Evolutionary conservation across 331 rosid genomes (phyloP).

Genomic region (Arachis monticola): DNA sequence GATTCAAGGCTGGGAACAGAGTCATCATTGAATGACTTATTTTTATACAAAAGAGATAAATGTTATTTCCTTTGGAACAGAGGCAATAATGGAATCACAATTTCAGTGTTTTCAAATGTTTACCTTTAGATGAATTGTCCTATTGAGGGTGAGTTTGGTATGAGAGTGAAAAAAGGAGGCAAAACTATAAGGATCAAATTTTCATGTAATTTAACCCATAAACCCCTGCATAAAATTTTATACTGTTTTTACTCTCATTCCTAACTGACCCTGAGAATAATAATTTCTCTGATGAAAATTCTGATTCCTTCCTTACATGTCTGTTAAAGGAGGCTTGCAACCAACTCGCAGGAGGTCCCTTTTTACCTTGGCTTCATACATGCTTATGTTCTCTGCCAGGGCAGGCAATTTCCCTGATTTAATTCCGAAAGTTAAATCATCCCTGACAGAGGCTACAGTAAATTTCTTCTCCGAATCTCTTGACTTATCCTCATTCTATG

Average conservation of each 20-base stretch:
- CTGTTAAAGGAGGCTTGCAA: conserved; percentile 71
- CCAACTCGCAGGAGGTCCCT: conserved; percentile 93
- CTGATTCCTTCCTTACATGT: conserved; percentile 43
- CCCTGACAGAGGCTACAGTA: conserved; percentile 64
- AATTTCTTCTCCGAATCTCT: conserved; percentile 39
- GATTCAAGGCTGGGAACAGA: conserved; percentile 20
- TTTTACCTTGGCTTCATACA: conserved; percentile 80
- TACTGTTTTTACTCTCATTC: too few relatives aligned
- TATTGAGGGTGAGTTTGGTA: background rate
- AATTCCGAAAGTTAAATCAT: conserved; percentile 73
- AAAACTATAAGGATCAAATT: too few relatives aligned
- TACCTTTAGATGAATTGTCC: conserved; percentile 29
- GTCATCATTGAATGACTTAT: conserved; percentile 26
- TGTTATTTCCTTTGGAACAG: conserved; percentile 26
- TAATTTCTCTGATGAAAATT: conserved; percentile 18
- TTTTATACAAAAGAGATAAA: conserved; percentile 20
- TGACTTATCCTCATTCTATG: conserved; percentile 29
- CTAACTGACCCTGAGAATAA: background rate
- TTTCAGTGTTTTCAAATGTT: conserved; percentile 21
- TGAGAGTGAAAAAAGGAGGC: too few relatives aligned
- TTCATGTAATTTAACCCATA: too few relatives aligned
- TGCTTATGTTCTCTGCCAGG: conserved; percentile 88
- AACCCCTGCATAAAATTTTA: too few relatives aligned
- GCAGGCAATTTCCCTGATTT: conserved; percentile 71
- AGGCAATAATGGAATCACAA: conserved; percentile 21